Evolutionary conservation across 768 basidiomycete genomes (phyloP).

Genomic region (Hygrophorus russula): DNA sequence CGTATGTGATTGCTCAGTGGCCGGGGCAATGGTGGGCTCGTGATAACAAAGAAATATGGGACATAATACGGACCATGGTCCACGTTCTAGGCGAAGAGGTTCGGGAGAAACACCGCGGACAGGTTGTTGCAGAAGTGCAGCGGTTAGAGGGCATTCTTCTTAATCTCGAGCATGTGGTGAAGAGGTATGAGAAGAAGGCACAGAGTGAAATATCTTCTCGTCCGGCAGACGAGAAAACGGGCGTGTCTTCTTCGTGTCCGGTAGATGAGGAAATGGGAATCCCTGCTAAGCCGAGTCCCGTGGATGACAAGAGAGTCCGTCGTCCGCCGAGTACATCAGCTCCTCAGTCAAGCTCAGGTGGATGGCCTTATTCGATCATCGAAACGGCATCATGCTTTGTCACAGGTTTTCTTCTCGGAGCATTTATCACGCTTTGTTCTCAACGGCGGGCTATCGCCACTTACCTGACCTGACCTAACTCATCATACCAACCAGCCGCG

Average conservation of each 20-base stretch:
- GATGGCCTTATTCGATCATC: conserved; percentile 13
- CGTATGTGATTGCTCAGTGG: conserved; percentile 50
- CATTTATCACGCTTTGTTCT: too few relatives aligned
- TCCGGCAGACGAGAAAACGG: not conserved
- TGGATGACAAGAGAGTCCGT: not conserved
- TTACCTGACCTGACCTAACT: too few relatives aligned
- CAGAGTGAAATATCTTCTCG: not conserved
- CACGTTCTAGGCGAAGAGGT: conserved; percentile 58
- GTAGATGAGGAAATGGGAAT: not conserved
- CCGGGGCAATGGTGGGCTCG: conserved; percentile 58
- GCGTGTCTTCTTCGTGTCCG: too few relatives aligned
- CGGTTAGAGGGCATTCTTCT: not conserved
- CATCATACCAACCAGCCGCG: too few relatives aligned
- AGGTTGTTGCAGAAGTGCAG: not conserved
- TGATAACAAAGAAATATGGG: conserved; percentile 51
- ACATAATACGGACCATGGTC: conserved; percentile 47
- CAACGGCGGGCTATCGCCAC: too few relatives aligned
- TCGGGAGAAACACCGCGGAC: conserved; percentile 24
- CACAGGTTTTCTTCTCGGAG: conserved; percentile 19
- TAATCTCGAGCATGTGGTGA: not conserved
- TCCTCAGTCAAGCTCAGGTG: conserved; percentile 5
- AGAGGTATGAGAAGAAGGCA: not conserved
- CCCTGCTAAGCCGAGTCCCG: conserved; percentile 1
- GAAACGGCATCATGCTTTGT: conserved; percentile 34
- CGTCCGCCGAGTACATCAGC: too few relatives aligned